phyloP scores from a whole-genome alignment of 2,329 filamentous ascomycete species.

The Aspergillus quadrilineatus region DNA sequence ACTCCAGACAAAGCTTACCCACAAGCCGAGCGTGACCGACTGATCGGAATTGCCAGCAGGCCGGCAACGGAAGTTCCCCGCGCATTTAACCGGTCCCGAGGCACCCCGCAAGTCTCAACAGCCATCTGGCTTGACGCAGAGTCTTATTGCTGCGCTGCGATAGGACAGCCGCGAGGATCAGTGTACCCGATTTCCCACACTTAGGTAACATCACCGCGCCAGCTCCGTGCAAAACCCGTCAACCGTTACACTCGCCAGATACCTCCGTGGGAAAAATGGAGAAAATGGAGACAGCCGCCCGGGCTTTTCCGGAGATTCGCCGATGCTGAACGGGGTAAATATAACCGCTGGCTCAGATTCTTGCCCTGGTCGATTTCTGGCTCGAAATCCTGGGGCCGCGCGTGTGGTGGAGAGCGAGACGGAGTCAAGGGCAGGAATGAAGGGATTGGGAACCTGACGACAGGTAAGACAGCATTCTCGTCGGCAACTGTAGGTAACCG shows the following conservation, averaged over 20 bases:
- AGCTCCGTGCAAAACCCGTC: background rate
- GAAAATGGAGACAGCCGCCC: background rate
- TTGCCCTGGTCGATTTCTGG: background rate
- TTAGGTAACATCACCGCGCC: background rate
- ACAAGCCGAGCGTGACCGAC: conserved; percentile 19
- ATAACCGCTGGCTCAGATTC: background rate
- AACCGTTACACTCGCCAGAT: background rate
- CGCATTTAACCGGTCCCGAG: conserved; percentile 24
- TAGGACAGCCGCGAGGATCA: background rate
- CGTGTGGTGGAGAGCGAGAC: too few relatives aligned
- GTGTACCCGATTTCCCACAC: background rate
- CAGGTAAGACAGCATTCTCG: background rate
- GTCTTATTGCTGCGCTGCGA: conserved; percentile 20
- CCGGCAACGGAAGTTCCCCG: conserved; percentile 22
- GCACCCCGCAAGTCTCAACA: background rate
- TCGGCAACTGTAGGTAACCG: background rate
- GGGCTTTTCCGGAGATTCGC: conserved; percentile 5
- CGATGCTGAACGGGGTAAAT: background rate
- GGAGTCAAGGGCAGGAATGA: background rate
- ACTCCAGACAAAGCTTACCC: background rate
- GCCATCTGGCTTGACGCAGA: background rate
- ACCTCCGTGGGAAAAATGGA: background rate
- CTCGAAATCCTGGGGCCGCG: background rate
- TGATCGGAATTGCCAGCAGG: conserved; percentile 10
- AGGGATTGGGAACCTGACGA: background rate